These are phyloP conservation scores for Tolypocladium amazonense DNA, from an alignment of 2,329 filamentous ascomycete species.

Conservation along the genomic window DNA sequence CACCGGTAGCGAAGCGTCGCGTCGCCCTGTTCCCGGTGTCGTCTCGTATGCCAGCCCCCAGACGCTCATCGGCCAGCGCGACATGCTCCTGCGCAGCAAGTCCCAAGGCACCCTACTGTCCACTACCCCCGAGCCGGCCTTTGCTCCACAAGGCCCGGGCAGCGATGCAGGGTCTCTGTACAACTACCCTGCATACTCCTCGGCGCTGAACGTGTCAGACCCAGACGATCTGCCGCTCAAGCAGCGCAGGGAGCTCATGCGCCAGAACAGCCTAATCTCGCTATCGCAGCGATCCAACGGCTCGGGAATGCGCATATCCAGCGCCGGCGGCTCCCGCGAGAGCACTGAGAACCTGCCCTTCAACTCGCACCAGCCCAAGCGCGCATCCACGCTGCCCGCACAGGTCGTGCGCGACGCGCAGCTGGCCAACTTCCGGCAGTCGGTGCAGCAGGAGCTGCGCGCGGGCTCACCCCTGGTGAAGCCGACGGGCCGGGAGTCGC, in stretches of 20 bases:
- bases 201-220: slow-evolving; percentile 24
- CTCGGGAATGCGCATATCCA: neutral
- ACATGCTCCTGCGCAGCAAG: slow-evolving; percentile 42
- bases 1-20: slow-evolving; percentile 9
- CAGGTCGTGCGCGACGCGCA: slow-evolving; percentile 41
- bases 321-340: slow-evolving; percentile 11
- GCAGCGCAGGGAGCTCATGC: slow-evolving; percentile 52
- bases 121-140: slow-evolving; percentile 14
- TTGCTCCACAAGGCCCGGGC: slow-evolving; percentile 12
- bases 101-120: slow-evolving; percentile 29
- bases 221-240: slow-evolving; percentile 63
- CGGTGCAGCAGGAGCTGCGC: slow-evolving; percentile 51
- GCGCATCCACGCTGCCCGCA: slow-evolving; percentile 31
- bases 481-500: slow-evolving; percentile 25
- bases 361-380: slow-evolving; percentile 44
- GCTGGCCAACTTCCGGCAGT: slow-evolving; percentile 57
- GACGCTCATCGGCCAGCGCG: slow-evolving; percentile 45
- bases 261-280: slow-evolving; percentile 33
- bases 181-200: slow-evolving; percentile 22
- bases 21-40: slow-evolving; percentile 29
- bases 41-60: slow-evolving; percentile 41
- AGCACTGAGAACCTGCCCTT: slow-evolving; percentile 27
- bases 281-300: slow-evolving; percentile 7
- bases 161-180: slow-evolving; percentile 32
- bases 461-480: slow-evolving; percentile 23